These are phyloP conservation scores for Scheffersomyces lignosus DNA, from an alignment of 805 yeast genomes.

Conservation along the genomic window DNA sequence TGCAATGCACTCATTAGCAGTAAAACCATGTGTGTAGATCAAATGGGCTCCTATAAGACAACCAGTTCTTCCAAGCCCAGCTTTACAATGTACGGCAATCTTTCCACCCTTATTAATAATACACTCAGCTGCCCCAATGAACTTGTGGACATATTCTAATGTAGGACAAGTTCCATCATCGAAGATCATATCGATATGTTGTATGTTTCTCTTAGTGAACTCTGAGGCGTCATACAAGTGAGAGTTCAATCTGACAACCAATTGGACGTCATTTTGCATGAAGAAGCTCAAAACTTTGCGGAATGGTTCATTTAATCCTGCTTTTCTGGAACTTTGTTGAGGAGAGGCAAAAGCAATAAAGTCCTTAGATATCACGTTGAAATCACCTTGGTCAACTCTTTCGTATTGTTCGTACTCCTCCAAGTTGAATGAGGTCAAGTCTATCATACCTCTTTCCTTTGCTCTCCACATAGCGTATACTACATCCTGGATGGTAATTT, in stretches of 20 bases:
- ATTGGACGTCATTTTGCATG: constrained; percentile 66
- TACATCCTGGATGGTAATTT: constrained; percentile 88
- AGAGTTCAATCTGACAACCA: constrained; percentile 90
- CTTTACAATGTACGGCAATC: constrained; percentile 98
- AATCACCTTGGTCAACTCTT: constrained; percentile 95
- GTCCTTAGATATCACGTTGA: constrained; percentile 87
- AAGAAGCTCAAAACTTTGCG: constrained; percentile 80
- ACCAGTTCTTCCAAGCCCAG: constrained; percentile 97
- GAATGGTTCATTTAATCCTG: constrained; percentile 72
- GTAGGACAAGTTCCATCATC: constrained; percentile 99
- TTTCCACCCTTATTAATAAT: constrained; percentile 84
- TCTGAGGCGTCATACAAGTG: constrained; percentile 84
- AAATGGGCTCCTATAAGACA: constrained; percentile 96
- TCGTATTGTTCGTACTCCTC: constrained; percentile 95
- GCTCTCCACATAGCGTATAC: constrained; percentile 98
- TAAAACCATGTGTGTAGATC: constrained; percentile 94
- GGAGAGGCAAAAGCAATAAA: constrained; percentile 98
- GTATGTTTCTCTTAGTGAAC: constrained; percentile 78
- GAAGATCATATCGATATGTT: constrained; percentile 92
- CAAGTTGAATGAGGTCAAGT: constrained; percentile 79
- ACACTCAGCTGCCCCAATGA: constrained; percentile 93
- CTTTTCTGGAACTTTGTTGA: constrained; percentile 53
- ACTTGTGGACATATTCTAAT: constrained; percentile 86
- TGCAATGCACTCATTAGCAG: constrained; percentile 95
- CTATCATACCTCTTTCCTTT: constrained; percentile 85